Conservation (phyloP, 192 early-diverging fungal genomes). For the Gigaspora rosea region DNA sequence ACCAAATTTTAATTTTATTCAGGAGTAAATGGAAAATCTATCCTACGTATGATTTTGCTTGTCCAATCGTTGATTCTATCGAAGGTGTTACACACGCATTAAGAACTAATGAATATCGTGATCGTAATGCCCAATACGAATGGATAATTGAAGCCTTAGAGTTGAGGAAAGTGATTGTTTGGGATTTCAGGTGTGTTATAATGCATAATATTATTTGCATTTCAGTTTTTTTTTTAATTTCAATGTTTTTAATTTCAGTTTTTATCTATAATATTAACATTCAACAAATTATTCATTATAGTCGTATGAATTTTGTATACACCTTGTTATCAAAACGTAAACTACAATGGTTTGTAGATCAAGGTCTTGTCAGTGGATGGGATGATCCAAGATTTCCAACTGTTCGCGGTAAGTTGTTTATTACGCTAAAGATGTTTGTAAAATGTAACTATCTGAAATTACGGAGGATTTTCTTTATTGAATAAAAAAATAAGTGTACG, state of each 20-base stretch:
- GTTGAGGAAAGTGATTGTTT: slow-evolving; percentile 87
- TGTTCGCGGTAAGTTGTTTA: slow-evolving; percentile 56
- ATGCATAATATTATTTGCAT: neutral
- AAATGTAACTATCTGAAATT: too few relatives aligned
- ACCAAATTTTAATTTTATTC: neutral
- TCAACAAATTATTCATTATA: slow-evolving; percentile 4
- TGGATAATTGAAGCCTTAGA: slow-evolving; percentile 91
- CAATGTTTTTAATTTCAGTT: too few relatives aligned
- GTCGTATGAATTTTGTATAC: slow-evolving; percentile 96
- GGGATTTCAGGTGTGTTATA: slow-evolving; percentile 71
- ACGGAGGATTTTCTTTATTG: too few relatives aligned
- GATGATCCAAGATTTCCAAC: slow-evolving; percentile 93
- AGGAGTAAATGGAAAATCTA: slow-evolving; percentile 91
- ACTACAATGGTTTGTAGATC: slow-evolving; percentile 93
- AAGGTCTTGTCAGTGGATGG: slow-evolving; percentile 83
- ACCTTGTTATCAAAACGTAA: slow-evolving; percentile 98
- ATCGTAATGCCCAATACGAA: slow-evolving; percentile 94
- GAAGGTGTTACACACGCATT: slow-evolving; percentile 99
- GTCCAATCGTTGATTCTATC: slow-evolving; percentile 92
- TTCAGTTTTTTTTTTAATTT: too few relatives aligned
- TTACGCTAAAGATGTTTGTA: too few relatives aligned
- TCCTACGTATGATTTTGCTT: slow-evolving; percentile 98
- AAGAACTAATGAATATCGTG: slow-evolving; percentile 96
- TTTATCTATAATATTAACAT: neutral
- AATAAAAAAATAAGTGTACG: too few relatives aligned